Evolutionary conservation across 805 yeast genomes (phyloP).

Genomic region (Wickerhamiella vanderwaltii): DNA sequence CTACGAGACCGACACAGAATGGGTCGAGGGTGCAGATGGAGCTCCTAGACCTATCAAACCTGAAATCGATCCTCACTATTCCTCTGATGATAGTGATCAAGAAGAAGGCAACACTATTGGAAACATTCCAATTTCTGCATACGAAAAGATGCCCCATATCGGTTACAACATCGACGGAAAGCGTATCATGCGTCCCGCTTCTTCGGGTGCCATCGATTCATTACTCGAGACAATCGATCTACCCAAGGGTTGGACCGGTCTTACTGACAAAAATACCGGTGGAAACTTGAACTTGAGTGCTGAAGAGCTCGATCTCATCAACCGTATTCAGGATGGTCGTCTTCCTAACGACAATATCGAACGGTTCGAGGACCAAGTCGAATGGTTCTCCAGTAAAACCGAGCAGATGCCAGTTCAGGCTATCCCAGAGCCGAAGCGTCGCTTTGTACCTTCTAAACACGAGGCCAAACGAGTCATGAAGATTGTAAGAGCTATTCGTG

Average conservation of each 20-base stretch:
- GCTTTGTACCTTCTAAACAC: conserved; percentile 92
- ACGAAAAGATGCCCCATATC: conserved; percentile 93
- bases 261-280: conserved; percentile 84
- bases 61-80: conserved; percentile 89
- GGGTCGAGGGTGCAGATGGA: conserved; percentile 49
- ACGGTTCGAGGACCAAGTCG: conserved; percentile 88
- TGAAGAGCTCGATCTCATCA: conserved; percentile 81
- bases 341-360: conserved; percentile 66
- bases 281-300: conserved; percentile 62
- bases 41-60: conserved; percentile 65
- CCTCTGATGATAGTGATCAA: conserved; percentile 80
- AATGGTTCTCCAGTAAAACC: conserved; percentile 81
- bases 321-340: conserved; percentile 74
- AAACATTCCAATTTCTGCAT: conserved; percentile 81
- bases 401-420: conserved; percentile 90
- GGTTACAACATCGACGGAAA: conserved; percentile 97
- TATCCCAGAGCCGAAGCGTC: conserved; percentile 91
- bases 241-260: conserved; percentile 98
- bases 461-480: conserved; percentile 96
- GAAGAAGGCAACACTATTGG: conserved; percentile 84
- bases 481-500: conserved; percentile 89
- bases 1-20: conserved; percentile 28
- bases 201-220: conserved; percentile 86
- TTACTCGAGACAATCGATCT: conserved; percentile 80
- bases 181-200: conserved; percentile 97